Percentiles rank a stretch among this genome's conserved stretches.
These are phyloP conservation scores for Termitomyces sp. DNA, from an alignment of 1,284 basidiomycete genomes.

Conservation along the genomic window DNA sequence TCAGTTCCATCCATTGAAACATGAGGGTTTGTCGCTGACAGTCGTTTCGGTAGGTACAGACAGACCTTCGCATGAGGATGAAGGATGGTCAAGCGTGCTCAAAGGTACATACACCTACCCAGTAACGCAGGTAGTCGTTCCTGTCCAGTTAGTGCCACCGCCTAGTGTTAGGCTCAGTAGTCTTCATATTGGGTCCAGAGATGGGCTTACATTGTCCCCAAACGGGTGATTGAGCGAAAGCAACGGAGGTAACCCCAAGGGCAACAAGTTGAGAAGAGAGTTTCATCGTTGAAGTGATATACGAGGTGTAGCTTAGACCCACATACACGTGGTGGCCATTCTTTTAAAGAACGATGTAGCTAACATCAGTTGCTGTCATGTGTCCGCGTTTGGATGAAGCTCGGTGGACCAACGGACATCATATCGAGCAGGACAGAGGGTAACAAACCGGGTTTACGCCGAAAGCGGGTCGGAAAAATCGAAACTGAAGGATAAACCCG, in stretches of 20 bases:
- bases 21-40: constrained; percentile 24
- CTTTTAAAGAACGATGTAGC: not conserved
- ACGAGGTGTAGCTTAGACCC: not conserved
- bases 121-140: constrained; percentile 32
- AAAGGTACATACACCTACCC: constrained; percentile 22
- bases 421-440: not conserved
- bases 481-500: too few species aligned
- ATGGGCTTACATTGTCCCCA: constrained; percentile 1
- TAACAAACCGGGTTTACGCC: not conserved
- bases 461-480: not conserved
- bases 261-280: not conserved
- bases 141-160: constrained; percentile 38
- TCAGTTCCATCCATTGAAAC: not conserved
- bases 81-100: not conserved
- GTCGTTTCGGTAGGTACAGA: constrained; percentile 32
- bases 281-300: not conserved
- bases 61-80: constrained; percentile 19
- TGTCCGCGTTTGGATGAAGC: not conserved
- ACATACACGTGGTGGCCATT: not conserved
- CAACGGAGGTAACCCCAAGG: not conserved
- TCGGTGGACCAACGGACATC: not conserved
- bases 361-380: not conserved
- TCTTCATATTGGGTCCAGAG: not conserved
- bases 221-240: not conserved
- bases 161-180: constrained; percentile 15